phyloP scores from a whole-genome alignment of 805 yeast genomes.

The Wickerhamomyces bisporus region DNA sequence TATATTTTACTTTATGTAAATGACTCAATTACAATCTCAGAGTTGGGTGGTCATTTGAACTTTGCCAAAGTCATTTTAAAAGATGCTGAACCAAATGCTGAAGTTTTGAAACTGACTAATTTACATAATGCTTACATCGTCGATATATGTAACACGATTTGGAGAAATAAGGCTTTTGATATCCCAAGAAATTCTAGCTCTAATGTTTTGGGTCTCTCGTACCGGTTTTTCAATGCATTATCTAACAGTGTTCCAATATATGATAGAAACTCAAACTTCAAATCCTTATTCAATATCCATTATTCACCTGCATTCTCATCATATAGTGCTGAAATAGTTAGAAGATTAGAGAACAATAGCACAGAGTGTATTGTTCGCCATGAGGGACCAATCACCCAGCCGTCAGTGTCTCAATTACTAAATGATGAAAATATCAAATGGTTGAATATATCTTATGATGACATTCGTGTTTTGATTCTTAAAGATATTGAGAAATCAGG shows the following conservation, averaged over 20 bases:
- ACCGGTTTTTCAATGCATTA: constrained; percentile 24
- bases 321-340: constrained; percentile 37
- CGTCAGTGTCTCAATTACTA: constrained; percentile 31
- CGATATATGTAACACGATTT: constrained; percentile 49
- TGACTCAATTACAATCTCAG: constrained; percentile 42
- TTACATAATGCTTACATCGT: constrained; percentile 47
- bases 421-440: constrained; percentile 24
- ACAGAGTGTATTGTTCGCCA: constrained; percentile 32
- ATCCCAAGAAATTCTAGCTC: constrained; percentile 22
- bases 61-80: constrained; percentile 23
- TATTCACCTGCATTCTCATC: constrained; percentile 48
- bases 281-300: constrained; percentile 33
- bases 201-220: constrained; percentile 27
- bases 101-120: constrained; percentile 22
- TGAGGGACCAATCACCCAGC: constrained; percentile 49
- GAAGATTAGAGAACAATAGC: constrained; percentile 41
- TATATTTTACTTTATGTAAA: constrained; percentile 35
- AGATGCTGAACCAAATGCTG: constrained; percentile 10
- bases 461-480: constrained; percentile 40
- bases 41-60: constrained; percentile 41
- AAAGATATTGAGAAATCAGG: constrained; percentile 36
- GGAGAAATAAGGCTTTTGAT: constrained; percentile 52
- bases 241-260: constrained; percentile 20
- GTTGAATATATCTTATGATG: constrained; percentile 38
- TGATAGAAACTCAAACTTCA: constrained; percentile 20